phyloP scores from a whole-genome alignment of 768 basidiomycete genomes.

The Phlegmacium glaucopus region DNA sequence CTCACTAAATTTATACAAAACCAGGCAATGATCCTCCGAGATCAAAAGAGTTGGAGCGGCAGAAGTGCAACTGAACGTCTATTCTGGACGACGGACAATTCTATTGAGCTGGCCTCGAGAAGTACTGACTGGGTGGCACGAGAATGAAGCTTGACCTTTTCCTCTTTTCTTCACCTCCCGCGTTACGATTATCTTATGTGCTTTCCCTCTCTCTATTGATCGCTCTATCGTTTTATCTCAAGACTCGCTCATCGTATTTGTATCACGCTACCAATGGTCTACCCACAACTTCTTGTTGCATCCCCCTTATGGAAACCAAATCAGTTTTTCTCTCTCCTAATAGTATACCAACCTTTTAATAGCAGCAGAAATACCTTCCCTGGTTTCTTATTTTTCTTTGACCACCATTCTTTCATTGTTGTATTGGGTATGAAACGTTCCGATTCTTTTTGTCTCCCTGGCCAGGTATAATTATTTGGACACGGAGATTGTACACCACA shows the following conservation, averaged over 20 bases:
- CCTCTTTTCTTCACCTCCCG: slow-evolving; percentile 8
- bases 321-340: background rate
- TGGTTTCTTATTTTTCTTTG: background rate
- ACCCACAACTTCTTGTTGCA: background rate
- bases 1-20: slow-evolving; percentile 5
- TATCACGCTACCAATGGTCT: slow-evolving; percentile 8
- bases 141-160: slow-evolving; percentile 38
- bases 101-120: slow-evolving; percentile 80
- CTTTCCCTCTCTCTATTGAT: slow-evolving; percentile 3
- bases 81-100: slow-evolving; percentile 92
- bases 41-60: slow-evolving; percentile 94
- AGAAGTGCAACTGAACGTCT: slow-evolving; percentile 87
- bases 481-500: too few species aligned
- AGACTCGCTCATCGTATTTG: slow-evolving; percentile 6
- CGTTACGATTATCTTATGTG: slow-evolving; percentile 15
- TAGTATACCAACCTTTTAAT: too few species aligned
- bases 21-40: slow-evolving; percentile 92
- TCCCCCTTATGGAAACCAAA: background rate
- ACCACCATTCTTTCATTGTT: too few species aligned
- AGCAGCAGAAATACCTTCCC: background rate
- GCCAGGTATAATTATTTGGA: too few species aligned
- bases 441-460: too few species aligned
- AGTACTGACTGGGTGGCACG: slow-evolving; percentile 85
- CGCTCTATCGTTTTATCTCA: slow-evolving; percentile 7
- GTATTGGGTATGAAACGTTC: too few species aligned